These are phyloP conservation scores for Peronospora farinosa DNA, from an alignment of 352 stramenopile genomes.

Conservation along the genomic window DNA sequence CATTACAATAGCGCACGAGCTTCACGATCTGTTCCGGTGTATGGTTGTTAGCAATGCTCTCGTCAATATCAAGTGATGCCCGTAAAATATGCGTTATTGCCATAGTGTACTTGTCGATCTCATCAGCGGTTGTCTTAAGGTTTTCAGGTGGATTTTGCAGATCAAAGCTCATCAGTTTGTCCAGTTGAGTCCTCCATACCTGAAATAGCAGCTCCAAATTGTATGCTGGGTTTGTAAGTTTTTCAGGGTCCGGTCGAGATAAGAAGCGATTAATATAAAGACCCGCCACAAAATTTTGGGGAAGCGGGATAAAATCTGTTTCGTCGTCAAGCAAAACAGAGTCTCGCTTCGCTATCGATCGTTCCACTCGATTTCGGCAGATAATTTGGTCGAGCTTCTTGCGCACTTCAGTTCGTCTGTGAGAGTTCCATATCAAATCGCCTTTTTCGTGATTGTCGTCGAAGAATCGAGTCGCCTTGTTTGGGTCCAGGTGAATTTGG, in stretches of 20 bases:
- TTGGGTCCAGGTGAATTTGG: conserved; percentile 75
- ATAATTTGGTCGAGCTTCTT: conserved; percentile 75
- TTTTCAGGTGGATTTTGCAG: conserved; percentile 51
- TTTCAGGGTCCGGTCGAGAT: conserved; percentile 56
- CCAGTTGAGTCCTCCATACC: conserved; percentile 55
- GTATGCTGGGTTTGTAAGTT: conserved; percentile 68
- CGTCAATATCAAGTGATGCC: conserved; percentile 58
- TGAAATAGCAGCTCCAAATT: conserved; percentile 76
- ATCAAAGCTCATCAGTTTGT: conserved; percentile 52
- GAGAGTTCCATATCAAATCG: conserved; percentile 80
- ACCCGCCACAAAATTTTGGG: conserved; percentile 63
- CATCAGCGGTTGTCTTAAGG: conserved; percentile 39
- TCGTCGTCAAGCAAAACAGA: conserved; percentile 65
- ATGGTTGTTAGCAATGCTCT: conserved; percentile 54
- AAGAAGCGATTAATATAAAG: conserved; percentile 75
- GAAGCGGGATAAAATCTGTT: conserved; percentile 54
- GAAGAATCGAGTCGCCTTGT: conserved; percentile 64
- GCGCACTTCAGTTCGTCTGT: conserved; percentile 64
- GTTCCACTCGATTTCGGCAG: conserved; percentile 65
- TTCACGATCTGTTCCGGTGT: conserved; percentile 73
- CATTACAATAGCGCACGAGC: conserved; percentile 69
- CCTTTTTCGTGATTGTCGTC: conserved; percentile 82
- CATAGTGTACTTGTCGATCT: conserved; percentile 65
- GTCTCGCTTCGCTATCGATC: conserved; percentile 68
- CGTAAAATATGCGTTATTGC: conserved; percentile 68